Base-by-base conservation (phyloP, 2,329 filamentous ascomycete species). In the Penicillium paneum region DNA sequence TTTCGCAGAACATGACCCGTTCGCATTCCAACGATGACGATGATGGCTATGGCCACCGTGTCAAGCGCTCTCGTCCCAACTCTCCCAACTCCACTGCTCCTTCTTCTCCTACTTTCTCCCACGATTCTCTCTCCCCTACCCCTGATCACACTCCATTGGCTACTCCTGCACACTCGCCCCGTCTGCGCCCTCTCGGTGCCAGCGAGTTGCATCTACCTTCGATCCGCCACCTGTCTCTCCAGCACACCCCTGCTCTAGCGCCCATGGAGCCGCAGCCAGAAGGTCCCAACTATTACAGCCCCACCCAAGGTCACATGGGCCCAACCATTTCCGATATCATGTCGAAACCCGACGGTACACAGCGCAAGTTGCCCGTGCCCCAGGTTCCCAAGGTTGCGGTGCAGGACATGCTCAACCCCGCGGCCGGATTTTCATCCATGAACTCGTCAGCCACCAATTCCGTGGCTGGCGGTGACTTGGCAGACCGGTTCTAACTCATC, bases 91-190 rank as follows among this genome's bases (percentile, higher is more conserved):
- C 92, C 8, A 97, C 93, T 2, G 93, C 93, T 44, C 94, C 94
- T 19, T 96, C 93, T 26, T 97, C 93, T 31, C 93, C 93, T 26
- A 97, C 92, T 3, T 96, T 97, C 73, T 97, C 93, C 2, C 91
- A 97, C 76, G 91, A 96, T 74, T 97, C 93, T 11, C 83, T 93
- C 43, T 97, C 93, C 10, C 94, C 93, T 5, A 99, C 93, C 1
- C 94, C 93, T 11, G 93, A 97, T 69, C 92, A 97, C 78, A 97
- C 94, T n/a, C 93, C 93, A n/a, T 85, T 97, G 52, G 93, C 92
- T 28, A 99, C 93, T 5, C 93, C 93, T 5, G 93, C 92, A 40
- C 94, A 97, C 74, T 97, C 92, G 17, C 94, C 94, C 48, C 90
- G 94, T 40, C 81, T 99, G 63, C 84, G 92, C 57, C 90, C 93